Conservation (phyloP, 371 early-diverging fungal genomes). For the Mortierella sp. region DNA sequence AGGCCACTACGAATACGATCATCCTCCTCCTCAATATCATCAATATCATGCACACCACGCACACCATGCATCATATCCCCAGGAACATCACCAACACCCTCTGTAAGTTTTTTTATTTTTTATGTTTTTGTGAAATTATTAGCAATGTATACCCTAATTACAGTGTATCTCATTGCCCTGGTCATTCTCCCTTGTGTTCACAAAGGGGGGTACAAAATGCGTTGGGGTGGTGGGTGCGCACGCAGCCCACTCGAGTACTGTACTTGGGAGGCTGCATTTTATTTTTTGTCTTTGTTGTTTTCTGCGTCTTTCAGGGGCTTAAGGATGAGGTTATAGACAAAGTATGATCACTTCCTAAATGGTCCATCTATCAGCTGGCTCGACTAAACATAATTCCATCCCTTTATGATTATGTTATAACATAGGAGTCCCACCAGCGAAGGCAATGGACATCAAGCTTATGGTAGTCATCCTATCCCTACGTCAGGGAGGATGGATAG, state of each 20-base stretch:
- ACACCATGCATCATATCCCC: constrained; percentile 24
- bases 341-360: not conserved
- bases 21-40: constrained; percentile 35
- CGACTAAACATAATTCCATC: not conserved
- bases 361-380: constrained; percentile 6
- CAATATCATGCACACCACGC: constrained; percentile 19
- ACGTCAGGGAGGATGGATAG: constrained; percentile 18
- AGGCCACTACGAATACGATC: constrained; percentile 32
- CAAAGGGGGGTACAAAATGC: not conserved
- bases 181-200: no score
- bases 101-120: constrained; percentile 30
- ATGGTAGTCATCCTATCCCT: constrained; percentile 20
- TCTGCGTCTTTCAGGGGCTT: constrained; percentile 1
- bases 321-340: not conserved
- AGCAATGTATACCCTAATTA: not conserved
- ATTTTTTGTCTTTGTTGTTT: no score
- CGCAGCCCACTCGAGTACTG: no score
- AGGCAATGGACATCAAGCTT: constrained; percentile 30
- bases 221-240: no score
- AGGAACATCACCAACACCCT: constrained; percentile 44
- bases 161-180: not conserved
- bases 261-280: no score
- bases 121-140: no score
- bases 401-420: not conserved
- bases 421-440: constrained; percentile 37